phyloP scores from a whole-genome alignment of 2,329 filamentous ascomycete species.

The Thielaviopsis euricoi region DNA sequence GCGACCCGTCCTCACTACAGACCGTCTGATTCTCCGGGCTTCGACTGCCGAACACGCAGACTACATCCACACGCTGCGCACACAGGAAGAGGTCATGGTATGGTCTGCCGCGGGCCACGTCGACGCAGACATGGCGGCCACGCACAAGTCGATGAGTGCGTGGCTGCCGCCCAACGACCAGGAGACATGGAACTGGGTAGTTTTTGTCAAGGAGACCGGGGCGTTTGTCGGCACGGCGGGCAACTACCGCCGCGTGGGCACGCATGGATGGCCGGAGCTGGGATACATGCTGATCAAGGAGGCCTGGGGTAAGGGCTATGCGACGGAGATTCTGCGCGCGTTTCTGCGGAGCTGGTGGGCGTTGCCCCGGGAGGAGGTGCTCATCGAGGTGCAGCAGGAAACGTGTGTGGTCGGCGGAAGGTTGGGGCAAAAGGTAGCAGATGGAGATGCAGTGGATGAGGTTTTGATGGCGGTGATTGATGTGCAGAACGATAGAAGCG shows the following conservation, averaged over 20 bases:
- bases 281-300: conserved; percentile 40
- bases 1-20: conserved; percentile 28
- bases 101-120: conserved; percentile 30
- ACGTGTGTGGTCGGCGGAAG: conserved; percentile 18
- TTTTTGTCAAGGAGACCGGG: conserved; percentile 29
- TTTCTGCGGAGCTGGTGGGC: conserved; percentile 31
- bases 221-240: conserved; percentile 36
- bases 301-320: conserved; percentile 39
- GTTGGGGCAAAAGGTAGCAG: background rate
- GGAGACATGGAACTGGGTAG: conserved; percentile 38
- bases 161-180: conserved; percentile 33
- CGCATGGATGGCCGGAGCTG: conserved; percentile 38
- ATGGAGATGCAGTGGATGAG: conserved; percentile 21
- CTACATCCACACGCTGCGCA: conserved; percentile 34
- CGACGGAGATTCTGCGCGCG: conserved; percentile 36
- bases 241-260: conserved; percentile 20
- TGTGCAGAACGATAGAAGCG: conserved; percentile 33
- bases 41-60: conserved; percentile 31
- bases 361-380: conserved; percentile 29
- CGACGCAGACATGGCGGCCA: conserved; percentile 29
- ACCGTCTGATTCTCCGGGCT: conserved; percentile 38
- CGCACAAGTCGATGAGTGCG: conserved; percentile 22
- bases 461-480: conserved; percentile 31
- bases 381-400: conserved; percentile 25
- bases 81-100: conserved; percentile 44